Percentiles rank a stretch among this genome's conserved stretches.
Conservation (phyloP, 257 asterid genomes). For the Jacaranda copaia region DNA sequence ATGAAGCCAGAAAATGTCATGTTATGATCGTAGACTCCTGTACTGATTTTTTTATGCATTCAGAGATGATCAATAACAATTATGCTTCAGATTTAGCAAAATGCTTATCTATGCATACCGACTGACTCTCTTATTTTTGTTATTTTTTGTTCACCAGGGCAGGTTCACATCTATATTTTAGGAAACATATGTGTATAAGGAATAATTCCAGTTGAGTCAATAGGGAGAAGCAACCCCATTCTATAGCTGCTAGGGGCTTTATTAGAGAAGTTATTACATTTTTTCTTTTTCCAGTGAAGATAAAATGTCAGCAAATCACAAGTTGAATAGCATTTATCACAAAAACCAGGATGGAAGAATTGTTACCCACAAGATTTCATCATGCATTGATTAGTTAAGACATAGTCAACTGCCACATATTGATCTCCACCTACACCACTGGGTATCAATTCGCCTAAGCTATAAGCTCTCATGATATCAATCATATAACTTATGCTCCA, state of each 20-base stretch:
- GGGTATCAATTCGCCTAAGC: too few species aligned
- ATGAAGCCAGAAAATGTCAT: background rate
- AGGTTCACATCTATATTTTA: background rate
- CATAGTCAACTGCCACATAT: too few species aligned
- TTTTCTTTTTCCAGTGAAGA: background rate
- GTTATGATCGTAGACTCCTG: background rate
- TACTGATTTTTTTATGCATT: background rate
- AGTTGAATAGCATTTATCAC: background rate
- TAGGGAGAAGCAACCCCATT: background rate
- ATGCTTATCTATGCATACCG: background rate
- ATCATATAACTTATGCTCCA: too few species aligned
- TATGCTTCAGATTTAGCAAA: slow-evolving; percentile 4
- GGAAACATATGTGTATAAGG: background rate
- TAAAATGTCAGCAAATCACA: slow-evolving; percentile 2
- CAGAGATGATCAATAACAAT: background rate
- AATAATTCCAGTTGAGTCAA: slow-evolving; percentile 7
- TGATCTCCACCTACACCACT: too few species aligned
- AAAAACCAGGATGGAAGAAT: background rate
- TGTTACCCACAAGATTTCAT: background rate
- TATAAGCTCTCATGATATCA: too few species aligned
- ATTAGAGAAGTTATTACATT: background rate
- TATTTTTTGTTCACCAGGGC: background rate
- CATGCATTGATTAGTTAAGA: too few species aligned
- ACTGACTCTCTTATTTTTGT: background rate
- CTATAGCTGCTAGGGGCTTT: background rate